phyloP scores from a whole-genome alignment of 495 filamentous ascomycete genomes.

The Hypoxylon intermedium region DNA sequence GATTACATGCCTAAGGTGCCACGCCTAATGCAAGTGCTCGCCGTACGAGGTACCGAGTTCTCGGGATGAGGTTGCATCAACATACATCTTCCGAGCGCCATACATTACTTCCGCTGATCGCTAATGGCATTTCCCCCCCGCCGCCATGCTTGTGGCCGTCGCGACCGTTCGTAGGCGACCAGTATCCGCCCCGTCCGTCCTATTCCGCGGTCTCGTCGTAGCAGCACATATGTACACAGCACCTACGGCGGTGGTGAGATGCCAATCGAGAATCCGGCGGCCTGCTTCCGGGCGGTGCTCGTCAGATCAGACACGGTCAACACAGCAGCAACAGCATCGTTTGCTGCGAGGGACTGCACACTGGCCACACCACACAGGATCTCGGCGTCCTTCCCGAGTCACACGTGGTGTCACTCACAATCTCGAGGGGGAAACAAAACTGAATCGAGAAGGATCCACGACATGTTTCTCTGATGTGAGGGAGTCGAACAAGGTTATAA shows the following conservation, averaged over 20 bases:
- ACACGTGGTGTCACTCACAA: slow-evolving; percentile 3
- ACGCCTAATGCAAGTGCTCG: slow-evolving; percentile 24
- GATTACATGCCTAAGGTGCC: slow-evolving; percentile 15
- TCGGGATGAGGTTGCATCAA: slow-evolving; percentile 28
- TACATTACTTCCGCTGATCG: slow-evolving; percentile 18
- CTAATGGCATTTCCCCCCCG: slow-evolving; percentile 15
- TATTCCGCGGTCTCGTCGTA: slow-evolving; percentile 1
- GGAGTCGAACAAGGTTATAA: slow-evolving; percentile 11
- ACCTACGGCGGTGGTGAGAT: slow-evolving; percentile 1
- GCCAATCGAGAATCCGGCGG: slow-evolving; percentile 10
- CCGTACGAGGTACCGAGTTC: slow-evolving; percentile 34
- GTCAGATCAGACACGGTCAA: slow-evolving; percentile 1
- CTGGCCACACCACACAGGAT: neutral
- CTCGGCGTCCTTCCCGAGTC: slow-evolving; percentile 20
- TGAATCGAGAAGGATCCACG: slow-evolving; percentile 20
- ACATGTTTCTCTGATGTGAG: slow-evolving; percentile 9
- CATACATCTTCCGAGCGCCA: slow-evolving; percentile 30
- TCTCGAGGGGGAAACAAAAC: neutral
- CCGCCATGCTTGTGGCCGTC: slow-evolving; percentile 28
- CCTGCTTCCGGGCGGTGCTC: slow-evolving; percentile 13
- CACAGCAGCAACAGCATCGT: slow-evolving; percentile 10
- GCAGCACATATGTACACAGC: neutral
- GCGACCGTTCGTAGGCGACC: slow-evolving; percentile 11
- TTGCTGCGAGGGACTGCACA: neutral
- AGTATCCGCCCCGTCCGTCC: slow-evolving; percentile 21